phyloP scores from a whole-genome alignment of 331 rosid species.

The Spiraea crenata region DNA sequence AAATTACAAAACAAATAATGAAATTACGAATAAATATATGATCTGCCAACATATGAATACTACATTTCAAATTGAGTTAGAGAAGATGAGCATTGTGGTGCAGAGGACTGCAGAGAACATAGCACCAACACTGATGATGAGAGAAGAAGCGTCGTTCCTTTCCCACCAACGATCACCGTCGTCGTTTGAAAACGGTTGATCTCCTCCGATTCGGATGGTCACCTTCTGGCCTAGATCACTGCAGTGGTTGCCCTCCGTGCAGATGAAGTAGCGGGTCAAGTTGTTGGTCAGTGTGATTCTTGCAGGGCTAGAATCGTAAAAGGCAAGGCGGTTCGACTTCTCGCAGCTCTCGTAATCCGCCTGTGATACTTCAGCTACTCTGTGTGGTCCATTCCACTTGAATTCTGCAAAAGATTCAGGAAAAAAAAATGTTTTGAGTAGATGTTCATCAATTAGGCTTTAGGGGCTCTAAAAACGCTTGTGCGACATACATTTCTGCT shows the following conservation, averaged over 20 bases:
- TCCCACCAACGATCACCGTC: slow-evolving; percentile 18
- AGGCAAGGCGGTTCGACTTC: slow-evolving; percentile 15
- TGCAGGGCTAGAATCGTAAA: slow-evolving; percentile 19
- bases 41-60: no score
- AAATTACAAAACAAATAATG: no score
- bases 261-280: slow-evolving; percentile 22
- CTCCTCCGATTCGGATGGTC: slow-evolving; percentile 16
- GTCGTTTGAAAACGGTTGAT: not conserved
- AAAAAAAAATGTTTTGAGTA: no score
- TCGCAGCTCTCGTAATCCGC: slow-evolving; percentile 24
- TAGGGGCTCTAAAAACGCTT: no score
- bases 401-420: not conserved
- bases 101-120: slow-evolving; percentile 10
- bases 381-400: slow-evolving; percentile 23
- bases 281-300: slow-evolving; percentile 13
- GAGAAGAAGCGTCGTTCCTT: slow-evolving; percentile 18
- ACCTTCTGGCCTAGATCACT: slow-evolving; percentile 16
- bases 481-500: no score
- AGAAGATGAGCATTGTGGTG: not conserved
- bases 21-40: no score
- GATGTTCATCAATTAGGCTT: not conserved
- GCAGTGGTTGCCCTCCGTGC: slow-evolving; percentile 11
- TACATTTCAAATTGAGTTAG: not conserved
- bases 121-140: not conserved
- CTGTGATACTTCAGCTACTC: slow-evolving; percentile 30